A percentile compares a stretch with the other conserved stretches of the same genome.
Conservation (phyloP, 257 asterid genomes). For the Nicotiana tabacum region DNA sequence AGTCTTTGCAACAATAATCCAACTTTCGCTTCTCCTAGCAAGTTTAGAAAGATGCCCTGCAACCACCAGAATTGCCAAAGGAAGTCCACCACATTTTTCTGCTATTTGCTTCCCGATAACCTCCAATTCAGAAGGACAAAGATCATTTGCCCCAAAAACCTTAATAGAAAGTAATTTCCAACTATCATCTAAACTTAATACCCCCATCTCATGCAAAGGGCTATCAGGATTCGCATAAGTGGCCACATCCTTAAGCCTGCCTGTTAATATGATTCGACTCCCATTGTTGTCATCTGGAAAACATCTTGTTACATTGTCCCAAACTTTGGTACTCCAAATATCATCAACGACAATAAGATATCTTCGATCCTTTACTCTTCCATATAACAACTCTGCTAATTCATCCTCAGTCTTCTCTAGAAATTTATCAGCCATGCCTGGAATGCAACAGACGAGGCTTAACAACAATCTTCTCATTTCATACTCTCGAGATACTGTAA, state of each 20-base stretch:
- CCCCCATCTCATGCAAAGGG: conserved; percentile 24
- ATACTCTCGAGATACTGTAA: conserved; percentile 27
- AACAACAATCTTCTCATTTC: conserved; percentile 15
- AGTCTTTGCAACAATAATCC: conserved; percentile 21
- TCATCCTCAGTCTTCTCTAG: conserved; percentile 16
- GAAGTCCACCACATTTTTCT: conserved; percentile 33
- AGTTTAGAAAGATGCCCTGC: conserved; percentile 28
- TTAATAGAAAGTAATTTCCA: conserved; percentile 26
- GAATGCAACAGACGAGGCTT: conserved; percentile 18
- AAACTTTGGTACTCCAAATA: conserved; percentile 23
- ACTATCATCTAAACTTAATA: conserved; percentile 26
- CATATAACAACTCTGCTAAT: conserved; percentile 22
- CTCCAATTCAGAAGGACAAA: conserved; percentile 24
- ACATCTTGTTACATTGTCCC: conserved; percentile 25
- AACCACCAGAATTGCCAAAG: conserved; percentile 35
- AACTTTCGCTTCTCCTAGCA: conserved; percentile 16
- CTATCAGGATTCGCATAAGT: conserved; percentile 11
- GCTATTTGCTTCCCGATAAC: conserved; percentile 28
- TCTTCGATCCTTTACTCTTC: conserved; percentile 24
- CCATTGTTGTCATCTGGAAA: conserved; percentile 37
- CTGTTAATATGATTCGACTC: conserved; percentile 33
- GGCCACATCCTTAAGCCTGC: conserved; percentile 23
- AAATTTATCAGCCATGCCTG: conserved; percentile 14
- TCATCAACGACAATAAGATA: conserved; percentile 37
- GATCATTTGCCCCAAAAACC: conserved; percentile 21